These are phyloP conservation scores for Daldinia bambusicola DNA, from an alignment of 495 filamentous ascomycete species.

Conservation along the genomic window DNA sequence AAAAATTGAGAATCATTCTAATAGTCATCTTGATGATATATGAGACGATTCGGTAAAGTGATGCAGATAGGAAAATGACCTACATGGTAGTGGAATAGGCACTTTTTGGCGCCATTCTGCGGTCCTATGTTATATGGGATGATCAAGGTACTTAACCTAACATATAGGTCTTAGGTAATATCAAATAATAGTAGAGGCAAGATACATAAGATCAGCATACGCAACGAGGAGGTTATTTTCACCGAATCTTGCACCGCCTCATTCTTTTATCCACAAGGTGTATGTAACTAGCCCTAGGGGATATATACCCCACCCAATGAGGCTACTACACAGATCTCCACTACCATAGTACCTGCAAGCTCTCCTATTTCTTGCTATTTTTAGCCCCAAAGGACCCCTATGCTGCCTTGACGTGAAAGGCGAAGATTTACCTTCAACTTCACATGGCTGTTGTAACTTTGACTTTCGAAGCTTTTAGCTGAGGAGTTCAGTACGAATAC, in stretches of 20 bases:
- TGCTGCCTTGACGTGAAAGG: slow-evolving; percentile 6
- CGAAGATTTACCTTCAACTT: neutral
- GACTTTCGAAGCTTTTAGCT: neutral
- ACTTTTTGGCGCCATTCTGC: too few species aligned
- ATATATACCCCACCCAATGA: slow-evolving; percentile 26
- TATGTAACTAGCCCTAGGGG: neutral
- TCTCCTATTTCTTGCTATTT: slow-evolving; percentile 30
- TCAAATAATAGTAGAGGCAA: slow-evolving; percentile 30
- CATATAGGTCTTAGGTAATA: slow-evolving; percentile 7
- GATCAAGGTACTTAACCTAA: neutral
- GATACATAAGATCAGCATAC: neutral
- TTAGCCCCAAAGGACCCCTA: slow-evolving; percentile 25
- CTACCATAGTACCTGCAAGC: too few species aligned
- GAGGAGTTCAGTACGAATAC: neutral
- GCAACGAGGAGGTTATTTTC: slow-evolving; percentile 1
- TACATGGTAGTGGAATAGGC: too few species aligned
- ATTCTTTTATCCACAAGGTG: slow-evolving; percentile 8
- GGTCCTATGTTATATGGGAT: neutral
- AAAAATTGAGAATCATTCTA: too few species aligned
- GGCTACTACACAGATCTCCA: slow-evolving; percentile 32
- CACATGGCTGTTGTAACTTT: neutral
- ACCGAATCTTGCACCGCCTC: slow-evolving; percentile 34
- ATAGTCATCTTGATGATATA: too few species aligned
- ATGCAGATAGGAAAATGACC: too few species aligned
- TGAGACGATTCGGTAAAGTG: too few species aligned